phyloP scores from a whole-genome alignment of 2,329 filamentous ascomycete genomes.

The Ambrosiella beaveri region DNA sequence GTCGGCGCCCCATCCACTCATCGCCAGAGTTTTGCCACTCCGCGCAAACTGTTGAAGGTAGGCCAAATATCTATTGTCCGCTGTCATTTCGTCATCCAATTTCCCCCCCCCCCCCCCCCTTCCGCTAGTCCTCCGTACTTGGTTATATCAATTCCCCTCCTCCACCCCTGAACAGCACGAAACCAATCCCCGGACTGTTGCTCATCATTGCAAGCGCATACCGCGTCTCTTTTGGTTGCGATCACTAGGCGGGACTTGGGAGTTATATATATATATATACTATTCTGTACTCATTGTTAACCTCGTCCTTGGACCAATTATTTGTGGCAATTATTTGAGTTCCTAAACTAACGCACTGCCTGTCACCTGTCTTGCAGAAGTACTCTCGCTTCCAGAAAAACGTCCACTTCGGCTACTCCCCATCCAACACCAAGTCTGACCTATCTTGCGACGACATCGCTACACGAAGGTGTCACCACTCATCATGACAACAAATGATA shows the following conservation, averaged over 20 bases:
- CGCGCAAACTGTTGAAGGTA: too few species aligned
- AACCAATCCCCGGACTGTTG: constrained; percentile 1
- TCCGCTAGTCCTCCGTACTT: background rate
- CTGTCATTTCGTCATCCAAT: too few species aligned
- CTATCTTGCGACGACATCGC: background rate
- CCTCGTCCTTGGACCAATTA: background rate
- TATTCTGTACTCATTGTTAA: background rate
- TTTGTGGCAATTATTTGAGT: background rate
- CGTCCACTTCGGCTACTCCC: background rate
- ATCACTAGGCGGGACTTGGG: constrained; percentile 7
- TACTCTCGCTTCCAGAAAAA: background rate
- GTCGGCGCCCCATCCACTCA: too few species aligned
- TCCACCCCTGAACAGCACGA: constrained; percentile 7
- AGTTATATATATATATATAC: background rate
- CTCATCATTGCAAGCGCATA: constrained; percentile 8
- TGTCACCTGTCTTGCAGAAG: background rate
- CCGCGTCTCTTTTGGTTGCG: constrained; percentile 3
- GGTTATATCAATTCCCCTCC: background rate
- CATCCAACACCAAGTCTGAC: background rate
- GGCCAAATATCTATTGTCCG: too few species aligned
- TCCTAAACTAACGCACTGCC: background rate
- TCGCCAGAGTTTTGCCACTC: too few species aligned
- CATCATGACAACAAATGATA: constrained; percentile 31
- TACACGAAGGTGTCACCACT: background rate
- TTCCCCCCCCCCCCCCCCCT: background rate